Evolutionary conservation across 2,329 filamentous ascomycete genomes (phyloP).

Genomic region (Alternaria postmessia): DNA sequence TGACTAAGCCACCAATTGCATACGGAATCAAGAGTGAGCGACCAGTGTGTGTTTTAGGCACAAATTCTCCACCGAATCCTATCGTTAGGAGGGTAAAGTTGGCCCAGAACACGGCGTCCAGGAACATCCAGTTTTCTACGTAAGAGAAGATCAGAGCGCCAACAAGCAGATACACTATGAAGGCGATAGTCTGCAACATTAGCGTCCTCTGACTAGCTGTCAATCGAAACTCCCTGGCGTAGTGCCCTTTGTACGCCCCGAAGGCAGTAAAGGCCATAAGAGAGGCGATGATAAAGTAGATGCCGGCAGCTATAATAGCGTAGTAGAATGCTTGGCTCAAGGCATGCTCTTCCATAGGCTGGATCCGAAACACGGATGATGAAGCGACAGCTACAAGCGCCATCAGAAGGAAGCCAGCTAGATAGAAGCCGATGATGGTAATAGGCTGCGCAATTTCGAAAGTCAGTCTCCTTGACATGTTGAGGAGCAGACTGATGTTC

Average conservation of each 20-base stretch:
- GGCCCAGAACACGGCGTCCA: conserved; percentile 65
- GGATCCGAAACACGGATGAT: conserved; percentile 54
- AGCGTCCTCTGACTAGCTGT: conserved; percentile 65
- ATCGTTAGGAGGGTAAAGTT: conserved; percentile 65
- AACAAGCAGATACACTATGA: conserved; percentile 58
- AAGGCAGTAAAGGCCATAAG: conserved; percentile 65
- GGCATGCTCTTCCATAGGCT: conserved; percentile 54
- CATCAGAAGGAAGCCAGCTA: conserved; percentile 63
- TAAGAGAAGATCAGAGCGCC: conserved; percentile 58
- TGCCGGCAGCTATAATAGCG: conserved; percentile 63
- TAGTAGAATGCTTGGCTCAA: conserved; percentile 68
- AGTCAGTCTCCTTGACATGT: conserved; percentile 65
- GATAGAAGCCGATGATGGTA: conserved; percentile 67
- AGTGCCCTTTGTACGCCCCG: conserved; percentile 63
- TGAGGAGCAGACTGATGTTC: conserved; percentile 64
- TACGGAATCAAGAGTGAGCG: conserved; percentile 62
- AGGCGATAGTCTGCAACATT: conserved; percentile 62
- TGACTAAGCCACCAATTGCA: conserved; percentile 63
- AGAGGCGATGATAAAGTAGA: conserved; percentile 65
- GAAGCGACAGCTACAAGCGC: conserved; percentile 60
- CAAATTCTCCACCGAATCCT: conserved; percentile 61
- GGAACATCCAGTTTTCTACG: conserved; percentile 62
- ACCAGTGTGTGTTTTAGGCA: conserved; percentile 59
- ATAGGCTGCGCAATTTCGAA: conserved; percentile 67
- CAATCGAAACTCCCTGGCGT: conserved; percentile 64